Evolutionary conservation across 108 stramenopile species (phyloP).

Genomic region (Schizochytrium sp.): DNA sequence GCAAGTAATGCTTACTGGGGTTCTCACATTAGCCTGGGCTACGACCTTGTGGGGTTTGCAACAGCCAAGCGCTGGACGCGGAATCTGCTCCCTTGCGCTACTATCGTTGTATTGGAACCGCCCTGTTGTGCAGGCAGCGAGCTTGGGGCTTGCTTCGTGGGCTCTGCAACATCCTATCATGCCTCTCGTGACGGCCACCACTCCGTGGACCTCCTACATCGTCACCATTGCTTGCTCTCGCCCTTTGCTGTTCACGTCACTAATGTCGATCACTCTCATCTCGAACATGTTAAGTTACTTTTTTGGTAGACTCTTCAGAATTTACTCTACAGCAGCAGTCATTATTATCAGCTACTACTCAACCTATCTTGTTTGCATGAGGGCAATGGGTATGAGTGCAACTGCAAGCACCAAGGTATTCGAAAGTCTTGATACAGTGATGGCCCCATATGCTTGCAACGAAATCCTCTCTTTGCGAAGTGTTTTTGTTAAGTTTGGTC

Average conservation of each 20-base stretch:
- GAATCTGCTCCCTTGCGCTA: too few relatives aligned
- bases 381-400: background rate
- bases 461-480: conserved; percentile 86
- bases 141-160: too few relatives aligned
- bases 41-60: too few relatives aligned
- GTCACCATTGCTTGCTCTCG: background rate
- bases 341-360: conserved; percentile 51
- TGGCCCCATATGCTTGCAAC: conserved; percentile 60
- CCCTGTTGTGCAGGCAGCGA: too few relatives aligned
- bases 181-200: too few relatives aligned
- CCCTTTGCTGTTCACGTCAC: background rate
- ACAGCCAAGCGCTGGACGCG: too few relatives aligned
- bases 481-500: conserved; percentile 91
- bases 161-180: too few relatives aligned
- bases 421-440: conserved; percentile 63
- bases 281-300: background rate
- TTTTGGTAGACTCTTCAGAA: conserved; percentile 12
- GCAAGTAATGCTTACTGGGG: background rate
- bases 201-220: too few relatives aligned
- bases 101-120: too few relatives aligned
- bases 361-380: background rate
- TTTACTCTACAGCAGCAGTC: conserved; percentile 27
- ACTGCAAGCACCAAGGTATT: background rate
- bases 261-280: background rate
- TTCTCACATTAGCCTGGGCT: background rate